These are phyloP conservation scores for Penicillium frequentans DNA, from an alignment of 2,329 filamentous ascomycete species.

Conservation along the genomic window DNA sequence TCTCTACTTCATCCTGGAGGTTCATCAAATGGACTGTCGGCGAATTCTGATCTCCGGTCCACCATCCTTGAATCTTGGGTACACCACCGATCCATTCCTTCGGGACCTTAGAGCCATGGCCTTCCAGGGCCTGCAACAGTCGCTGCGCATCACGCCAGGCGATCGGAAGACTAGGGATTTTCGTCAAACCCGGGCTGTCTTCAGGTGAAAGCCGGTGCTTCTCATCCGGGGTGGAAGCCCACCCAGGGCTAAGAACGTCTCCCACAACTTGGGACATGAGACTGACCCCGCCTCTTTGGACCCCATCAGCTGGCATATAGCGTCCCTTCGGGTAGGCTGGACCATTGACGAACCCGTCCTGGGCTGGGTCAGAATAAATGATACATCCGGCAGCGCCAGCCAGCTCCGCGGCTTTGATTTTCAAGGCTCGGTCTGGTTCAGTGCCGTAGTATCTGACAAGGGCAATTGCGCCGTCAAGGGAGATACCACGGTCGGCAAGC, in stretches of 20 bases:
- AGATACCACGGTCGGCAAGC: constrained; percentile 69
- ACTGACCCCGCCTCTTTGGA: constrained; percentile 79
- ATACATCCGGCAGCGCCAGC: constrained; percentile 85
- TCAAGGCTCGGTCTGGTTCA: constrained; percentile 71
- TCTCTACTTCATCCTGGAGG: constrained; percentile 76
- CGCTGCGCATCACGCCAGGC: constrained; percentile 85
- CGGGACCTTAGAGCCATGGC: constrained; percentile 68
- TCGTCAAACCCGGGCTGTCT: constrained; percentile 69
- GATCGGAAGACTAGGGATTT: constrained; percentile 87
- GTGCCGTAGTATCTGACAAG: constrained; percentile 79
- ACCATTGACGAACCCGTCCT: constrained; percentile 77
- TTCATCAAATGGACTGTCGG: constrained; percentile 82
- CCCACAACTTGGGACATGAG: constrained; percentile 81
- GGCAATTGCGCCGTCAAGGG: constrained; percentile 76
- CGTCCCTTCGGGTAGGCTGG: constrained; percentile 72
- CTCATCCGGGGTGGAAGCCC: constrained; percentile 56
- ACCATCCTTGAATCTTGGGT: constrained; percentile 75
- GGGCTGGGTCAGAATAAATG: constrained; percentile 85
- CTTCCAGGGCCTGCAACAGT: constrained; percentile 73
- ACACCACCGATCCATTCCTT: constrained; percentile 75
- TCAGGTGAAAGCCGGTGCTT: constrained; percentile 65
- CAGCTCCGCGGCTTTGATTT: constrained; percentile 85
- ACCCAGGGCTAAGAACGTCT: constrained; percentile 89
- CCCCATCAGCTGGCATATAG: constrained; percentile 77
- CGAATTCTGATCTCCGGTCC: constrained; percentile 73